Base-by-base conservation (phyloP, 352 stramenopile species). In the Globisporangium abappressorium region DNA sequence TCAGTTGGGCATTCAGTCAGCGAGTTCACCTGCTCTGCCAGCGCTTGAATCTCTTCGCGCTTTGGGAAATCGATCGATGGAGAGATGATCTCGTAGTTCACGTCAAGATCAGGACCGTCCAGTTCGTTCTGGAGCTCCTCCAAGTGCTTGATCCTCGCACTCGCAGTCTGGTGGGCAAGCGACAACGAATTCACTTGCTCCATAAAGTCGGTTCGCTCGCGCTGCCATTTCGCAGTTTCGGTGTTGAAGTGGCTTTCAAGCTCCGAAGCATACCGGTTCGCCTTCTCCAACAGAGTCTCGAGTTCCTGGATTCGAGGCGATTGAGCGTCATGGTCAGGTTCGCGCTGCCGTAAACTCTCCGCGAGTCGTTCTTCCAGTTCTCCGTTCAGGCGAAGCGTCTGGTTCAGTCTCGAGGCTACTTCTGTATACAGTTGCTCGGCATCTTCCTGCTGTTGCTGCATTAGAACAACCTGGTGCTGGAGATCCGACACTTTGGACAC, bases 381-480 rank as follows among this genome's bases (percentile, higher is more conserved):
- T 28, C 69, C 59, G 34, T 75, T 80, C 47, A 69, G 62, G 15
- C 83, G 72, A 15, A 84, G 70, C 24, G 72, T 83, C 54, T 86
- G 81, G 56, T 90, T 87, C 3, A 91, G 64, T 46, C 81, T 82
- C 4, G 81, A 82, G n/a, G 82, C 73, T 9, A 85, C 71, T 58
- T 89, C 82, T 30, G 79, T n/a, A 38, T 90, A 87, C 34, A 83
- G 64, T 24, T 81, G 74, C 60, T 90, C 79, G 0, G 79, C 66
- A 49, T 93, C 81, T 28, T 89, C 78, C 33, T 90, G 81, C 62
- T 90, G 73, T 43, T 88, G 74, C 65, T 74, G 77, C 58, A 82
- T 74, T 1, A 69, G 57, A 30, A 55, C 59, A 22, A 90, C 57
- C 34, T 89, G 77, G 3, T 79, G 73, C 47, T 78, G 70, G 53